Base-by-base conservation (phyloP, 2,329 filamentous ascomycete genomes). In the Colletotrichum agaves region DNA sequence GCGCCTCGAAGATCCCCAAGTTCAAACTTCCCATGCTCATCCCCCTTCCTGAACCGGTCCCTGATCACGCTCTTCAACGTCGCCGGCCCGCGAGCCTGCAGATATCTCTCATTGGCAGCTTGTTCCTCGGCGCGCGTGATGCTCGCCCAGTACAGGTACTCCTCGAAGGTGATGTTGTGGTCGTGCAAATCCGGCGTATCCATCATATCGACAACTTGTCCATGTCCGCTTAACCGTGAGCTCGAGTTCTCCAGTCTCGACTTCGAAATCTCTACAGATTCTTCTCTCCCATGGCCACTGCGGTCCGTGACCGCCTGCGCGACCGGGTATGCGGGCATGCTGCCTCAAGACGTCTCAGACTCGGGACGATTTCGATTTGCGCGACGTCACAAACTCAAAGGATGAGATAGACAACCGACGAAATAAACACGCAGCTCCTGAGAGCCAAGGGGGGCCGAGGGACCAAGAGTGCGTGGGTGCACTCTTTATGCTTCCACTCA, bases 141-240 rank as follows among this genome's bases (percentile, higher is more conserved):
- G 13, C 71, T 44, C 5, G 73, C 73, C 55, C 73, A 75, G 69
- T 74, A 73, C 27, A 72, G 69, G 23, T 75, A 75, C 37, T 75
- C 73, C 27, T 75, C 73, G 52, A 75, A 74, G 4, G 69, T 71
- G 35, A 74, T 70, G 39, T 59, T 67, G 4, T 64, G 67, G 46
- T 75, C 73, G 62, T 75, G 71, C 21, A 70, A 47, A 12, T 47
- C 46, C 2, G 46, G 17, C 37, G 52, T 13, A 46, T 53, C 23
- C 53, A 58, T 52, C 8, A 47, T 59, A 46, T 59, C 23, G 21
- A 53, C 5, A 8, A 33, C 12, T 17, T 55, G 60, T 17, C 50
- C 60, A 4, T 57, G n/a, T 23, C 33, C 49, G 33, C 31, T 21
- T 2, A 7, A n/a, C 5, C 35, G 58, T 1, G 15, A 31, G 11